Evolutionary conservation across 164 flowering plant genomes (phyloP).

Genomic region (Chimonanthus praecox): DNA sequence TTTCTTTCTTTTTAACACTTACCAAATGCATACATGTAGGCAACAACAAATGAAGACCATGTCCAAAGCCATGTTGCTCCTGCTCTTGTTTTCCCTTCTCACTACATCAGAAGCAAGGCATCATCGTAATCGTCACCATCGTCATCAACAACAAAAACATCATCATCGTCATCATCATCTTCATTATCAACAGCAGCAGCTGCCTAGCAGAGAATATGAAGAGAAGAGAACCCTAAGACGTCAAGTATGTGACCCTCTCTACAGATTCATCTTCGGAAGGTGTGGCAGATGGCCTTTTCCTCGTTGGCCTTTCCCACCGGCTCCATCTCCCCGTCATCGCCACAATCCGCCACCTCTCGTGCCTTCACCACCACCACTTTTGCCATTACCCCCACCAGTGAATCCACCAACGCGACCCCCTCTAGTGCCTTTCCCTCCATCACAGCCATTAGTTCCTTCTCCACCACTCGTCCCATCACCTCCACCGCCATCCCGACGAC

Average conservation of each 20-base stretch:
- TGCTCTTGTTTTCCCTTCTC: not conserved
- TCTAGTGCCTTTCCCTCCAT: not conserved
- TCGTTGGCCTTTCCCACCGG: not conserved
- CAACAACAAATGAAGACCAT: not conserved
- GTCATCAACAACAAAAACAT: no score
- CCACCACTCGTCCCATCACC: not conserved
- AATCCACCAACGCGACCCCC: not conserved
- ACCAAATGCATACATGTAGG: no score
- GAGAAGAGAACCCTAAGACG: not conserved
- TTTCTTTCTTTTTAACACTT: no score
- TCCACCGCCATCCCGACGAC: not conserved
- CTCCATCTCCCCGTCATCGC: not conserved
- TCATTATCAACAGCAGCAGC: not conserved
- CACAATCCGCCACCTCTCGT: not conserved
- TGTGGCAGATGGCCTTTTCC: constrained; percentile 9
- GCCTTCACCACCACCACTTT: not conserved
- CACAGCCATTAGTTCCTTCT: not conserved
- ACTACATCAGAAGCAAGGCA: not conserved
- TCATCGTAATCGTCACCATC: not conserved
- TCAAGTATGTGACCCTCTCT: constrained; percentile 3
- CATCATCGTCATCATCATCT: not conserved
- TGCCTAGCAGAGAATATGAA: not conserved
- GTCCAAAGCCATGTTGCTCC: not conserved
- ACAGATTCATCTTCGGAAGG: constrained; percentile 2
- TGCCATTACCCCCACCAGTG: constrained; percentile 1